Evolutionary conservation across 768 basidiomycete genomes (phyloP).

Genomic region (Leccinum variicolor): DNA sequence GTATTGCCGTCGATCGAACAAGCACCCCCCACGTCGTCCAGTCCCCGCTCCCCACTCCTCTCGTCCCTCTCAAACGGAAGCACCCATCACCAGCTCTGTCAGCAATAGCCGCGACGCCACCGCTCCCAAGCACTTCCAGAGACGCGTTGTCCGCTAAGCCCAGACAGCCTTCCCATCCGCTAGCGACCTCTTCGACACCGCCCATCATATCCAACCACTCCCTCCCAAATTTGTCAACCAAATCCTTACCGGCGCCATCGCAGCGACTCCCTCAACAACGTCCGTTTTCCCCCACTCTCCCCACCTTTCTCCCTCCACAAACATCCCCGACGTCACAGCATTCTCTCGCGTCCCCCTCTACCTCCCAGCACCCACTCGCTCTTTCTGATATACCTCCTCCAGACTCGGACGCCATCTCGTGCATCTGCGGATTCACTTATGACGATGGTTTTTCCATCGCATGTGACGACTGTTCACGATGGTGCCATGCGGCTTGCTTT

Average conservation of each 20-base stretch:
- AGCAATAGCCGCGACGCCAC: slow-evolving; percentile 7
- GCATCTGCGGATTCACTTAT: slow-evolving; percentile 69
- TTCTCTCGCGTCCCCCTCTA: slow-evolving; percentile 18
- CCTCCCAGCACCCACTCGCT: slow-evolving; percentile 18
- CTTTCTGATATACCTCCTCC: slow-evolving; percentile 22
- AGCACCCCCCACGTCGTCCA: slow-evolving; percentile 20
- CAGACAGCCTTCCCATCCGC: slow-evolving; percentile 16
- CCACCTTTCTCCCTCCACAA: slow-evolving; percentile 12
- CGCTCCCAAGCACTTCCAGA: background rate
- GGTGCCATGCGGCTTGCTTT: slow-evolving; percentile 85
- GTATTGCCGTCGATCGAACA: slow-evolving; percentile 25
- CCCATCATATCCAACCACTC: slow-evolving; percentile 8
- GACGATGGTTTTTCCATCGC: slow-evolving; percentile 87
- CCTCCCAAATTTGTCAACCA: slow-evolving; percentile 10
- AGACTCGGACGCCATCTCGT: slow-evolving; percentile 52
- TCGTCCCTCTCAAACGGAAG: slow-evolving; percentile 44
- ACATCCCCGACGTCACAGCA: slow-evolving; percentile 12
- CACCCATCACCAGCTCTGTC: slow-evolving; percentile 25
- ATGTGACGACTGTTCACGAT: slow-evolving; percentile 77
- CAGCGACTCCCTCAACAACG: slow-evolving; percentile 14
- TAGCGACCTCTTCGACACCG: slow-evolving; percentile 16
- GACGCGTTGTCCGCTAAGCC: slow-evolving; percentile 14
- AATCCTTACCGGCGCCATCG: slow-evolving; percentile 12
- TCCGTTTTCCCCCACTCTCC: slow-evolving; percentile 17
- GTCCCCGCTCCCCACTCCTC: slow-evolving; percentile 20